Percentiles rank a stretch among this genome's conserved stretches.
Conservation (phyloP, 495 filamentous ascomycete genomes). For the Xylaria cubensis region DNA sequence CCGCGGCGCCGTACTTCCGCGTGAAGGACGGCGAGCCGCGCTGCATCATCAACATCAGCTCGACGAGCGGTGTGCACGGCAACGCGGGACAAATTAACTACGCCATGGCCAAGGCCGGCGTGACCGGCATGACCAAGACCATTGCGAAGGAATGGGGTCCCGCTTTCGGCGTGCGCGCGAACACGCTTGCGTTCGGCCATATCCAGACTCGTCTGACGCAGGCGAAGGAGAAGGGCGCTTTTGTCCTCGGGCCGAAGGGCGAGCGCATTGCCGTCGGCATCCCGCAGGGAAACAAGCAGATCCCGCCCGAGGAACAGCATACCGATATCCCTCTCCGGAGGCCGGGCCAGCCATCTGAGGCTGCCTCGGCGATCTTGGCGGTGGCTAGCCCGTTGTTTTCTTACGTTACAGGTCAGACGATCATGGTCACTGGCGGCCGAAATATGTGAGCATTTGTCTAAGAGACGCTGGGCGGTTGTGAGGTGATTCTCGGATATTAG, state of each 20-base stretch:
- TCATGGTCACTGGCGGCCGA: conserved; percentile 81
- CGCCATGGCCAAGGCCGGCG: conserved; percentile 79
- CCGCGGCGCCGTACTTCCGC: conserved; percentile 83
- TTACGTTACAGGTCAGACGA: conserved; percentile 85
- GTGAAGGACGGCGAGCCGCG: conserved; percentile 81
- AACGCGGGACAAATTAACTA: conserved; percentile 90
- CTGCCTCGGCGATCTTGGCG: conserved; percentile 78
- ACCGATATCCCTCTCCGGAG: conserved; percentile 78
- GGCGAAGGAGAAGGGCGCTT: conserved; percentile 80
- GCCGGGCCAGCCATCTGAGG: conserved; percentile 78
- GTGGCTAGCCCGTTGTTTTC: conserved; percentile 79
- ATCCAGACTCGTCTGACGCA: conserved; percentile 79
- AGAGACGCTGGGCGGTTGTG: conserved; percentile 3
- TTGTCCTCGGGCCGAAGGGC: conserved; percentile 76
- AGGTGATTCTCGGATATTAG: neutral
- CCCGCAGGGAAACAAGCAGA: conserved; percentile 50
- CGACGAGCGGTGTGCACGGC: conserved; percentile 79
- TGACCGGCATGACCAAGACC: conserved; percentile 79
- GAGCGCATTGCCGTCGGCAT: conserved; percentile 81
- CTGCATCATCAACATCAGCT: conserved; percentile 81
- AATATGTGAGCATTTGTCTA: conserved; percentile 68
- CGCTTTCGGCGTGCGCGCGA: conserved; percentile 78
- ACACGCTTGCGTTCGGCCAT: conserved; percentile 82
- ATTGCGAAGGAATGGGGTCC: conserved; percentile 95
- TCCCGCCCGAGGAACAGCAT: conserved; percentile 48